Conservation (phyloP, 805 yeast genomes). For the Cyberlindnera amylophila region DNA sequence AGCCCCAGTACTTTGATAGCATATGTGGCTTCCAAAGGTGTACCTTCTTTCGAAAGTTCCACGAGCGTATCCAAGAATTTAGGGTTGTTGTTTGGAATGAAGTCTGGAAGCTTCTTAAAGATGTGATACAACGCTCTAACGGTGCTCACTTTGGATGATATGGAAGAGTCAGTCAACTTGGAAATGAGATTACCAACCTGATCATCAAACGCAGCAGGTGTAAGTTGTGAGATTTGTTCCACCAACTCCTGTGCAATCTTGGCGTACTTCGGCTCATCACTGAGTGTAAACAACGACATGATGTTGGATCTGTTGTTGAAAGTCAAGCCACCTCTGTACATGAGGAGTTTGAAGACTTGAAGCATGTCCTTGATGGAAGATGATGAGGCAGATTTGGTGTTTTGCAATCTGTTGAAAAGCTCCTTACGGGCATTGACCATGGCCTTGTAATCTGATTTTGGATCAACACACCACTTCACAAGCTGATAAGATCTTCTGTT, state of each 20-base stretch:
- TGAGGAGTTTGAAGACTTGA: conserved; percentile 49
- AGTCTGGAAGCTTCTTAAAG: conserved; percentile 45
- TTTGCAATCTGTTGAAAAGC: conserved; percentile 50
- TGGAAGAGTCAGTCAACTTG: conserved; percentile 29
- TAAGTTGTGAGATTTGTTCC: conserved; percentile 51
- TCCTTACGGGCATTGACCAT: conserved; percentile 63
- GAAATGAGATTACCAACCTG: conserved; percentile 51
- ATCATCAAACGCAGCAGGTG: conserved; percentile 62
- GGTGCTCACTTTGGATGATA: conserved; percentile 28
- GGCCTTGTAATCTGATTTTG: conserved; percentile 57
- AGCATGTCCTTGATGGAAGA: conserved; percentile 45
- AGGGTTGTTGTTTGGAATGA: conserved; percentile 39
- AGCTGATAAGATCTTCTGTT: conserved; percentile 58
- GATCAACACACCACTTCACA: conserved; percentile 47
- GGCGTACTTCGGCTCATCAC: conserved; percentile 29
- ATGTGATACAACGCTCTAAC: conserved; percentile 61
- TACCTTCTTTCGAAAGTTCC: conserved; percentile 46
- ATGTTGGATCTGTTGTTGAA: conserved; percentile 66
- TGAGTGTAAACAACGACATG: conserved; percentile 44
- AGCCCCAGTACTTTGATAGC: conserved; percentile 55
- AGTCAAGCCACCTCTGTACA: conserved; percentile 58
- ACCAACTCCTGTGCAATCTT: conserved; percentile 49
- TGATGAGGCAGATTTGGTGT: conserved; percentile 39
- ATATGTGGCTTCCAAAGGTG: conserved; percentile 60
- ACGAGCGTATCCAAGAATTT: conserved; percentile 43